Evolutionary conservation across 345 rosid species (phyloP), one percentile per base, ranked within the genome.

Genomic region (Rubroshorea leprosula): DNA sequence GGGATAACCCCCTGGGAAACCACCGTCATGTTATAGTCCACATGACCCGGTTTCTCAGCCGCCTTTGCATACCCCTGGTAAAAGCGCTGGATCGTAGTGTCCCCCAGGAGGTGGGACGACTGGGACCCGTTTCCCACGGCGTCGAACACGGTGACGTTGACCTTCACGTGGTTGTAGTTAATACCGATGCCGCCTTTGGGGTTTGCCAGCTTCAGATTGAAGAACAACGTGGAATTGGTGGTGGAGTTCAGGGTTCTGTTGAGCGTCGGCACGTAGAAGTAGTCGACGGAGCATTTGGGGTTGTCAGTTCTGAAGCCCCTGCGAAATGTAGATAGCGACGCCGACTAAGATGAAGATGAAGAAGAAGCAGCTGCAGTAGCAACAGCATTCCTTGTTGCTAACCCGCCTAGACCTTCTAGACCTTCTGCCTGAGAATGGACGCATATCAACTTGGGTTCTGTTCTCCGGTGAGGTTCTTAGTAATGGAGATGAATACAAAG

Each of bases 321-420:
- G 84, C 98, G 96, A 88, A 61, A 91, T 3, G 69, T 83, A 80
- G 14, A 91, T 80, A 21, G 78, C 64, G n/a, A 95, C 69, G 14
- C 87, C 49, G 31, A 92, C 95, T 25, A 68, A 62, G 5, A 78
- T 72, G 71, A 91, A 55, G 56, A 84, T 66, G 68, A n/a, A n/a
- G n/a, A 88, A 66, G 54, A 69, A 72, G 23, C 72, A 74, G 58
- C 96, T 85, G 58, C 87, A 80, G 24, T 66, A 51, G 67, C 88
- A 71, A 24, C 83, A 65, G n/a, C n/a, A n/a, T n/a, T n/a, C n/a
- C n/a, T n/a, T n/a, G n/a, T n/a, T n/a, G n/a, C n/a, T n/a, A n/a
- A n/a, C n/a, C n/a, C n/a, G n/a, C n/a, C n/a, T n/a, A n/a, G n/a
- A n/a, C n/a, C n/a, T n/a, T n/a, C n/a, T n/a, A n/a, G n/a, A n/a